These are phyloP conservation scores for Geotrichum reessii DNA, from an alignment of 1,139 yeast genomes.

Conservation along the genomic window DNA sequence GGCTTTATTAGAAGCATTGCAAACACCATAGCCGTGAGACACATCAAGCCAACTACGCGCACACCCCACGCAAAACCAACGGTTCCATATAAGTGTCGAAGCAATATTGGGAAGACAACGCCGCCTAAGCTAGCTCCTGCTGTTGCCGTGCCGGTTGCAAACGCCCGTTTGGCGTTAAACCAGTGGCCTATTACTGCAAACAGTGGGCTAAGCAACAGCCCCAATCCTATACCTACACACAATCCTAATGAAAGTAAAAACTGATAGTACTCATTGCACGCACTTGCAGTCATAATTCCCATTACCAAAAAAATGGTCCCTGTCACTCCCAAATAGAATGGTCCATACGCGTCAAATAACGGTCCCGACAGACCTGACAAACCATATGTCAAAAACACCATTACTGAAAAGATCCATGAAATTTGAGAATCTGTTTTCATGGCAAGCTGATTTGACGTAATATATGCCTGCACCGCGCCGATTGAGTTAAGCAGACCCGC, in stretches of 20 bases:
- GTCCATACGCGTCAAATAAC: constrained; percentile 57
- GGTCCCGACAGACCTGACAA: constrained; percentile 57
- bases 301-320: constrained; percentile 45
- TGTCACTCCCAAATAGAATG: constrained; percentile 42
- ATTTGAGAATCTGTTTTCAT: constrained; percentile 44
- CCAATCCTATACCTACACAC: constrained; percentile 53
- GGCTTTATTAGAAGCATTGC: constrained; percentile 37
- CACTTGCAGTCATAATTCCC: constrained; percentile 55
- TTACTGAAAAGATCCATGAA: constrained; percentile 64
- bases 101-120: constrained; percentile 54
- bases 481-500: constrained; percentile 63
- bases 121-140: constrained; percentile 71
- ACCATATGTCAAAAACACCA: constrained; percentile 50
- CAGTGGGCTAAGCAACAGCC: constrained; percentile 53
- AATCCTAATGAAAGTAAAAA: constrained; percentile 55
- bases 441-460: constrained; percentile 50
- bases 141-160: constrained; percentile 57
- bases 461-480: constrained; percentile 65
- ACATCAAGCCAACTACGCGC: constrained; percentile 49
- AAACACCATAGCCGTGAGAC: constrained; percentile 40
- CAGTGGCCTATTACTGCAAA: constrained; percentile 59
- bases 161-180: constrained; percentile 53
- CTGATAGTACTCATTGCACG: constrained; percentile 50
- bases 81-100: constrained; percentile 45
- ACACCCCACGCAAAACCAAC: constrained; percentile 58